Evolutionary conservation across 352 stramenopile species (phyloP).

Genomic region (Phytophthora quininea): DNA sequence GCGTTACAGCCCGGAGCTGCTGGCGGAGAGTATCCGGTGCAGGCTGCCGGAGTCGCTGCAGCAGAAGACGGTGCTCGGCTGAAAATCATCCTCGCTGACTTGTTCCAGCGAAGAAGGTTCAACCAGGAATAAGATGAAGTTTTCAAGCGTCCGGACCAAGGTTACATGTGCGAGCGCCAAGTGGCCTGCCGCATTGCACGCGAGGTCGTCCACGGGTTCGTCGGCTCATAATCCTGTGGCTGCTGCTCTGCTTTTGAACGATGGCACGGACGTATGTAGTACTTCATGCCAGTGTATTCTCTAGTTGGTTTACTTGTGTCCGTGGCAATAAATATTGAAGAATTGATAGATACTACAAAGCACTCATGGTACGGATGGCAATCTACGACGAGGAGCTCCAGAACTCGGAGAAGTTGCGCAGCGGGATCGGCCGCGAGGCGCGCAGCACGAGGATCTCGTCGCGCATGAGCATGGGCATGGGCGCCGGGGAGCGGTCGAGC

Average conservation of each 20-base stretch:
- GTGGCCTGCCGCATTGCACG: neutral
- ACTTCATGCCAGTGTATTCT: slow-evolving; percentile 27
- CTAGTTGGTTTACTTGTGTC: slow-evolving; percentile 28
- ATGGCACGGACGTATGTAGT: neutral
- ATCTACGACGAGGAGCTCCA: slow-evolving; percentile 56
- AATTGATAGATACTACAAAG: slow-evolving; percentile 38
- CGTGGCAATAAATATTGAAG: slow-evolving; percentile 44
- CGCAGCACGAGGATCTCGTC: slow-evolving; percentile 84
- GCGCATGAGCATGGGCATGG: slow-evolving; percentile 69
- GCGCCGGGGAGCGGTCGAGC: slow-evolving; percentile 61
- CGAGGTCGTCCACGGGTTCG: neutral
- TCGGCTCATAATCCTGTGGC: slow-evolving; percentile 6
- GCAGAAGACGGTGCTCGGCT: slow-evolving; percentile 53
- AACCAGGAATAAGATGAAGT: neutral
- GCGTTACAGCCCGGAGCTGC: slow-evolving; percentile 47
- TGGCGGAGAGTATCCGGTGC: slow-evolving; percentile 37
- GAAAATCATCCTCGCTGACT: neutral
- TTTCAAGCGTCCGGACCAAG: neutral
- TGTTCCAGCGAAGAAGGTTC: neutral
- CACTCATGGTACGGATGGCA: slow-evolving; percentile 19
- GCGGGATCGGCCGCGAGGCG: slow-evolving; percentile 70
- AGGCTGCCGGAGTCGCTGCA: slow-evolving; percentile 44
- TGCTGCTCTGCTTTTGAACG: no score
- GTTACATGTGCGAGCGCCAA: neutral
- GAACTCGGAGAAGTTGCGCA: slow-evolving; percentile 82